A percentile compares a stretch with the other conserved stretches of the same genome.
Evolutionary conservation across 306 rosid species (phyloP).

Genomic region (Casuarina equisetifolia): DNA sequence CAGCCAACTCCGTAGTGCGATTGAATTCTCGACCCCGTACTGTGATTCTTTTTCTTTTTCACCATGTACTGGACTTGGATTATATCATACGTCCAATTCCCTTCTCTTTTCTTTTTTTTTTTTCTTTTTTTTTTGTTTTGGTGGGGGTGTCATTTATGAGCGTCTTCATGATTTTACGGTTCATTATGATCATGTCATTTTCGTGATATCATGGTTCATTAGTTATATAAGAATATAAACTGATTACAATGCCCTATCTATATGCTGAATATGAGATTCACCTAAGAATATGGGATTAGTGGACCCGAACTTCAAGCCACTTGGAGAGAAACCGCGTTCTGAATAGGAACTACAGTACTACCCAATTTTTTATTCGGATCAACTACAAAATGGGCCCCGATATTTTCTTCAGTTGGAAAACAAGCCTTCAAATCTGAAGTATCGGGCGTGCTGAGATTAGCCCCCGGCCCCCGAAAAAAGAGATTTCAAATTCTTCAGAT

Average conservation of each 20-base stretch:
- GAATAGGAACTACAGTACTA: slow-evolving; percentile 35
- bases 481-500: neutral
- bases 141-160: neutral
- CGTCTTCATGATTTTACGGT: neutral
- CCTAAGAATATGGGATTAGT: neutral
- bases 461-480: neutral
- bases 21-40: neutral
- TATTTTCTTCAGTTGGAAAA: slow-evolving; percentile 1
- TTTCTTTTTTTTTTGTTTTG: neutral
- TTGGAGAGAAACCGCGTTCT: slow-evolving; percentile 61
- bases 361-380: slow-evolving; percentile 29
- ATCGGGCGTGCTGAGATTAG: neutral
- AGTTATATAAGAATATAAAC: neutral
- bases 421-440: neutral
- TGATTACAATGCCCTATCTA: neutral
- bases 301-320: slow-evolving; percentile 38
- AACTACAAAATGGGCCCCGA: slow-evolving; percentile 24
- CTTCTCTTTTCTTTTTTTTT: neutral
- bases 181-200: neutral
- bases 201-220: too few species aligned
- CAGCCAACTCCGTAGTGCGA: neutral
- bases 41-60: neutral
- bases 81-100: neutral
- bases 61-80: neutral
- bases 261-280: neutral